A percentile compares a stretch with the other conserved stretches of the same genome.
These are phyloP conservation scores for Chytriomyces sp. DNA, from an alignment of 192 early-diverging fungal genomes.

Conservation along the genomic window DNA sequence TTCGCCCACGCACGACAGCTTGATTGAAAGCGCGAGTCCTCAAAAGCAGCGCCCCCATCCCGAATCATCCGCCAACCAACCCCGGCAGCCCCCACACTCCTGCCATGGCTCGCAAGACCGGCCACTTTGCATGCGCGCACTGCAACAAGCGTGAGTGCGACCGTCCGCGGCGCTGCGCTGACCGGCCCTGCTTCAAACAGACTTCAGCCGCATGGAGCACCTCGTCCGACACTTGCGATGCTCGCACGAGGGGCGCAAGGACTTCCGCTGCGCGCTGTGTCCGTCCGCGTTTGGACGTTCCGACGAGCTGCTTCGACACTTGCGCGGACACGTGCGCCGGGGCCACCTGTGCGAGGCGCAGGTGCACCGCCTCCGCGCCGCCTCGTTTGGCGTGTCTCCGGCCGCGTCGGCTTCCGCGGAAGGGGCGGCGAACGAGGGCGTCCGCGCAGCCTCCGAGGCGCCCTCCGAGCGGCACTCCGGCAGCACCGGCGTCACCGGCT, in stretches of 20 bases:
- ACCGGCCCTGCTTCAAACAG: neutral
- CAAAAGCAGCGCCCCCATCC: no score
- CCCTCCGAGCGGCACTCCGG: neutral
- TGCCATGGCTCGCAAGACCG: no score
- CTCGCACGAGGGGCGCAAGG: neutral
- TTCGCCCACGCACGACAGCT: no score
- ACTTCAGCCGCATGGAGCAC: conserved; percentile 15
- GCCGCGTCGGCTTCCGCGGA: neutral
- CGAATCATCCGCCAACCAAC: no score
- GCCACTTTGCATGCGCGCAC: no score
- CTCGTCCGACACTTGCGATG: conserved; percentile 9
- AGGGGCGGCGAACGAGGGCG: neutral
- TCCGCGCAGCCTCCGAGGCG: neutral
- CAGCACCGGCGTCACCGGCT: neutral
- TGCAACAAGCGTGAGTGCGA: no score
- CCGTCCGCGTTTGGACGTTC: neutral
- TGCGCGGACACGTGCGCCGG: conserved; percentile 10
- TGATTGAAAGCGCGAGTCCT: no score
- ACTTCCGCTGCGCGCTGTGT: conserved; percentile 7
- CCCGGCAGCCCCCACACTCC: no score
- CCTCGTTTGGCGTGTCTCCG: neutral
- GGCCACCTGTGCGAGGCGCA: neutral
- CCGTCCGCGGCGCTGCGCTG: neutral
- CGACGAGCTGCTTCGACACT: conserved; percentile 19
- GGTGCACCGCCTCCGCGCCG: neutral